A percentile compares a stretch with the other conserved stretches of the same genome.
These are phyloP conservation scores for Nemophila menziesii DNA, from an alignment of 257 asterid genomes.

Conservation along the genomic window DNA sequence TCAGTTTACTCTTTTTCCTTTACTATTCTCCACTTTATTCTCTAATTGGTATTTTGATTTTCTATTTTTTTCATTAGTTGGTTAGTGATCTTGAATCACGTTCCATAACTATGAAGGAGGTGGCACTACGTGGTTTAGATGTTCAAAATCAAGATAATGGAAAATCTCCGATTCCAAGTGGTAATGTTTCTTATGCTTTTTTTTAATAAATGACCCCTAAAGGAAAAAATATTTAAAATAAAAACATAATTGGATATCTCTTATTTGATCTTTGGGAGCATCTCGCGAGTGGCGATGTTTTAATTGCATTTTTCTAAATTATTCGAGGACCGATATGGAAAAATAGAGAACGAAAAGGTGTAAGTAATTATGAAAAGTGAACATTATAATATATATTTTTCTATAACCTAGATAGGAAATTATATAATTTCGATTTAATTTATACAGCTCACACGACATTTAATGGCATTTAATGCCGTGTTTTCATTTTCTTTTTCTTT, in stretches of 20 bases:
- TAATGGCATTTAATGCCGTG: too few species aligned
- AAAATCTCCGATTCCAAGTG: slow-evolving; percentile 13
- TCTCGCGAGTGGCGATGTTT: too few species aligned
- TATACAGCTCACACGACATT: too few species aligned
- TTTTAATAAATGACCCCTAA: not conserved
- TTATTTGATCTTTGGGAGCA: too few species aligned
- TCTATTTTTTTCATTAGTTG: slow-evolving; percentile 33
- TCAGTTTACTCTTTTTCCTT: not conserved
- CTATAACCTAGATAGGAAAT: too few species aligned
- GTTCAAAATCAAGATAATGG: slow-evolving; percentile 40
- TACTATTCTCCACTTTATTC: not conserved
- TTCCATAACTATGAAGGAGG: slow-evolving; percentile 31
- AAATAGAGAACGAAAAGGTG: not conserved
- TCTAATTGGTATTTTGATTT: not conserved
- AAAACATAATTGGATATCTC: too few species aligned
- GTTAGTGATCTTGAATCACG: slow-evolving; percentile 57
- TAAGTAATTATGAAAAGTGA: not conserved
- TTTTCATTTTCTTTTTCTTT: too few species aligned
- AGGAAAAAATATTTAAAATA: not conserved
- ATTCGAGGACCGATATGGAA: too few species aligned
- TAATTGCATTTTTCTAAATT: too few species aligned
- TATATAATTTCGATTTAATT: too few species aligned
- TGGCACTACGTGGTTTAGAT: slow-evolving; percentile 29
- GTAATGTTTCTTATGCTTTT: slow-evolving; percentile 14
- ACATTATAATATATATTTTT: too few species aligned